phyloP scores from a whole-genome alignment of 1,139 yeast species.

The Sugiyamaella castrensis region DNA sequence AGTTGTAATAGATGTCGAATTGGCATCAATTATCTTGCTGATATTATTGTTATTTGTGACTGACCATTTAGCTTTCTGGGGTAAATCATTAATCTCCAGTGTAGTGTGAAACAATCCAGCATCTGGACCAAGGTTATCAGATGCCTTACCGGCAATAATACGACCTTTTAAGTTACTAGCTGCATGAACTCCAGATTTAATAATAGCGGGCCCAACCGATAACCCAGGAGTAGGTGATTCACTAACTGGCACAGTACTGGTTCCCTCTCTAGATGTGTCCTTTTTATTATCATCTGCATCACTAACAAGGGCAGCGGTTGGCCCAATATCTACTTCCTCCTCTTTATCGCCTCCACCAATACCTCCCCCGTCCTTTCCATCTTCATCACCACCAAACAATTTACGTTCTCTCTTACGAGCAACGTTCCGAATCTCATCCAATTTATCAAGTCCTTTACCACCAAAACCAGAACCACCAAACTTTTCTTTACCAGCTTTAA shows the following conservation, averaged over 20 bases:
- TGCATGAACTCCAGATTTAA: slow-evolving; percentile 16
- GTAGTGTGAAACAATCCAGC: slow-evolving; percentile 65
- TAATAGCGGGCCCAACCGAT: slow-evolving; percentile 15
- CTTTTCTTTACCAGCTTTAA: slow-evolving; percentile 68
- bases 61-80: slow-evolving; percentile 80
- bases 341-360: slow-evolving; percentile 19
- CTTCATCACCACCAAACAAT: slow-evolving; percentile 29
- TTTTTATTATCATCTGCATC: slow-evolving; percentile 1
- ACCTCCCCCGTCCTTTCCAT: slow-evolving; percentile 19
- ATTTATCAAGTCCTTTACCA: slow-evolving; percentile 84
- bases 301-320: slow-evolving; percentile 12
- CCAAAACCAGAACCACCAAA: slow-evolving; percentile 65
- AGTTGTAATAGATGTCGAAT: slow-evolving; percentile 76
- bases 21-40: slow-evolving; percentile 63
- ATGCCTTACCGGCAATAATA: slow-evolving; percentile 49
- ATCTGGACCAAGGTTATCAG: slow-evolving; percentile 54
- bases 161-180: slow-evolving; percentile 11
- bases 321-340: slow-evolving; percentile 21
- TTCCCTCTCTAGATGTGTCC: slow-evolving; percentile 3
- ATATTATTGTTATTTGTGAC: slow-evolving; percentile 70
- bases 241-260: not conserved
- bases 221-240: not conserved
- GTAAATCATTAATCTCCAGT: slow-evolving; percentile 78
- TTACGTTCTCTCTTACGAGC: slow-evolving; percentile 52
- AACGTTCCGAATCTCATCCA: slow-evolving; percentile 66